Percentiles rank a stretch among this genome's conserved stretches.
Conservation (phyloP, 805 yeast species). For the Candida multigemmis region DNA sequence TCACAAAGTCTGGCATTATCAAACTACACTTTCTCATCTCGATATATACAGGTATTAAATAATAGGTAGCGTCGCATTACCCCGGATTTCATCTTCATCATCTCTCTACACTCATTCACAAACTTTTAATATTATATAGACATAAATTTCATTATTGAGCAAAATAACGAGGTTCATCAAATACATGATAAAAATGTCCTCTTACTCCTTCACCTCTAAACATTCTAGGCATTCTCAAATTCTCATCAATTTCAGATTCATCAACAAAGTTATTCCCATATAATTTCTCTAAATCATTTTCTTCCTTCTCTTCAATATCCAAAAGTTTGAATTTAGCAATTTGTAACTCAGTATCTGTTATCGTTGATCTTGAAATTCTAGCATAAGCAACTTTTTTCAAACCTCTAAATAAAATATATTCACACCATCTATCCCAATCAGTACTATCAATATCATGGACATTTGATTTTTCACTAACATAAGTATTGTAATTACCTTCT, state of each 20-base stretch:
- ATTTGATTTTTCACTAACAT: slow-evolving; percentile 74
- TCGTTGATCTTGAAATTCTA: slow-evolving; percentile 83
- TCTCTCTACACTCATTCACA: no score
- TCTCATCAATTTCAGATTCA: slow-evolving; percentile 49
- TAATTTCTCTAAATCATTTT: slow-evolving; percentile 23
- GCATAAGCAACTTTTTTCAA: slow-evolving; percentile 89
- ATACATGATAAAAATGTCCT: slow-evolving; percentile 90
- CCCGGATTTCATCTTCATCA: no score
- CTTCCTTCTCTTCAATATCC: slow-evolving; percentile 21
- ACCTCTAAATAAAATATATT: slow-evolving; percentile 83
- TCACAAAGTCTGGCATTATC: slow-evolving; percentile 6
- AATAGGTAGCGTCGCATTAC: no score
- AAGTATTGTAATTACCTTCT: slow-evolving; percentile 85
- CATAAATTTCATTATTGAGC: no score
- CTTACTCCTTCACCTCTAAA: slow-evolving; percentile 89
- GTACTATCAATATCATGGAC: slow-evolving; percentile 91
- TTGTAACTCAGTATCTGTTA: slow-evolving; percentile 95
- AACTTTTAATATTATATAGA: no score
- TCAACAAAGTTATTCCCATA: slow-evolving; percentile 50
- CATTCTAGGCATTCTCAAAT: slow-evolving; percentile 64
- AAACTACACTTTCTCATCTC: no score
- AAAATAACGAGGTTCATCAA: slow-evolving; percentile 86
- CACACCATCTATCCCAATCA: slow-evolving; percentile 98
- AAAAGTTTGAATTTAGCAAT: slow-evolving; percentile 80
- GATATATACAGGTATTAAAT: no score